Evolutionary conservation across 164 flowering plant genomes (phyloP).

Genomic region (Amborella trichopoda): DNA sequence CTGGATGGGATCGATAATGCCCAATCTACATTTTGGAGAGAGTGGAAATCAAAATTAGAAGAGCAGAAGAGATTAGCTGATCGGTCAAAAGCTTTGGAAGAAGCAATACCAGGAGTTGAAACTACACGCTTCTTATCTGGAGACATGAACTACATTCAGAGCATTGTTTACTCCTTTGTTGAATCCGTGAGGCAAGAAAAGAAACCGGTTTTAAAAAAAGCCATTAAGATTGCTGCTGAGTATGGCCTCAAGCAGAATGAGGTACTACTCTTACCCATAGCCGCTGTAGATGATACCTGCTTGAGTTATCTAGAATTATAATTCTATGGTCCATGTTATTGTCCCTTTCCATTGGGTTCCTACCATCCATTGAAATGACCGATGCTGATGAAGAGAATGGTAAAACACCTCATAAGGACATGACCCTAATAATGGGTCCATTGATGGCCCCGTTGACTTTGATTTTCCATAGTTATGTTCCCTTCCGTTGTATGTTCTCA

Average conservation of each 20-base stretch:
- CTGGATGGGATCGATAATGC: slow-evolving; percentile 34
- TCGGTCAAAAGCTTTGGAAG: slow-evolving; percentile 57
- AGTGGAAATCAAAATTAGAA: slow-evolving; percentile 84
- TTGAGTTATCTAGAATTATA: no score
- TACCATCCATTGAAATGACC: no score
- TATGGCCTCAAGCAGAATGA: slow-evolving; percentile 56
- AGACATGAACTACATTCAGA: slow-evolving; percentile 52
- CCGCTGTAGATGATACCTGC: no score
- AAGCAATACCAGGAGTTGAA: slow-evolving; percentile 86
- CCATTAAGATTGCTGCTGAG: slow-evolving; percentile 40
- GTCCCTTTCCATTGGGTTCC: no score
- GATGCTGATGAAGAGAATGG: no score
- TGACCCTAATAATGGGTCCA: no score
- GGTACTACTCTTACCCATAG: slow-evolving; percentile 33
- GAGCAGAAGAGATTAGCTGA: slow-evolving; percentile 71
- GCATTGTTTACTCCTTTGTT: slow-evolving; percentile 39
- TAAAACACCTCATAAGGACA: no score
- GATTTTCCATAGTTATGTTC: not conserved
- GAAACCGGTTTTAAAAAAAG: slow-evolving; percentile 54
- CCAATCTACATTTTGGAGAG: slow-evolving; percentile 85
- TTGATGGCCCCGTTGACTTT: no score
- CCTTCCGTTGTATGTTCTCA: not conserved
- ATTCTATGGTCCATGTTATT: no score
- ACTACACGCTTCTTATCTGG: slow-evolving; percentile 69
- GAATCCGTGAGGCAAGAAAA: slow-evolving; percentile 67